Percentiles rank a stretch among this genome's conserved stretches.
These are phyloP conservation scores for Dictyostelium firmibasis DNA, from an alignment of 78 protist species.

Conservation along the genomic window DNA sequence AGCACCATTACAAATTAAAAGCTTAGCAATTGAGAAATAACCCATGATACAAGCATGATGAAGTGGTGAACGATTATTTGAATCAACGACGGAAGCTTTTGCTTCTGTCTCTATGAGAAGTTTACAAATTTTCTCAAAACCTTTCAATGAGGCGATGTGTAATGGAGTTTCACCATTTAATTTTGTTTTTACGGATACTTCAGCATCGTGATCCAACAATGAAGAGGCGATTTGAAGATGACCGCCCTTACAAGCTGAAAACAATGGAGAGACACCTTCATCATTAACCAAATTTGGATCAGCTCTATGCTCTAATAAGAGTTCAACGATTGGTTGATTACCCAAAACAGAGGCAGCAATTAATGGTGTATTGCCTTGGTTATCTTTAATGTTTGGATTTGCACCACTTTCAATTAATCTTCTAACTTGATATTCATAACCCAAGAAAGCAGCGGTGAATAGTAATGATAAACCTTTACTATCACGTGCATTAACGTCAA, in stretches of 20 bases:
- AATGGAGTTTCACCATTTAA: slow-evolving; percentile 34
- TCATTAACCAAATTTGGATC: slow-evolving; percentile 62
- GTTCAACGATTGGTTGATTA: slow-evolving; percentile 21
- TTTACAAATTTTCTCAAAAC: slow-evolving; percentile 44
- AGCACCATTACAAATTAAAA: slow-evolving; percentile 3
- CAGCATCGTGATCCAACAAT: slow-evolving; percentile 40
- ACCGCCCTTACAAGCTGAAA: slow-evolving; percentile 53
- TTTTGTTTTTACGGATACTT: slow-evolving; percentile 3
- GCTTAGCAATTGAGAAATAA: slow-evolving; percentile 13
- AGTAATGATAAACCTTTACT: slow-evolving; percentile 41
- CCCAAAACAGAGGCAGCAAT: slow-evolving; percentile 65
- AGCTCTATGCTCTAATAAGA: slow-evolving; percentile 28
- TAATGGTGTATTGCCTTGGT: slow-evolving; percentile 66
- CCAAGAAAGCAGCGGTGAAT: slow-evolving; percentile 56
- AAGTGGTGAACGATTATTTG: slow-evolving; percentile 36
- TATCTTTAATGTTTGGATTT: slow-evolving; percentile 67
- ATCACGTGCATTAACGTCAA: slow-evolving; percentile 57
- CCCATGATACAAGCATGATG: slow-evolving; percentile 74
- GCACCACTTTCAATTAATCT: slow-evolving; percentile 72
- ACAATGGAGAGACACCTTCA: slow-evolving; percentile 49
- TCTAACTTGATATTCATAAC: slow-evolving; percentile 70
- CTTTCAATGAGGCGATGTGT: slow-evolving; percentile 67
- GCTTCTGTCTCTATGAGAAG: slow-evolving; percentile 45
- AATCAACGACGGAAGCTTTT: slow-evolving; percentile 14
- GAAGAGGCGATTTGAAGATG: slow-evolving; percentile 6